Conservation (phyloP, 2,329 filamentous ascomycete species). For the Arachnomyces sp. region DNA sequence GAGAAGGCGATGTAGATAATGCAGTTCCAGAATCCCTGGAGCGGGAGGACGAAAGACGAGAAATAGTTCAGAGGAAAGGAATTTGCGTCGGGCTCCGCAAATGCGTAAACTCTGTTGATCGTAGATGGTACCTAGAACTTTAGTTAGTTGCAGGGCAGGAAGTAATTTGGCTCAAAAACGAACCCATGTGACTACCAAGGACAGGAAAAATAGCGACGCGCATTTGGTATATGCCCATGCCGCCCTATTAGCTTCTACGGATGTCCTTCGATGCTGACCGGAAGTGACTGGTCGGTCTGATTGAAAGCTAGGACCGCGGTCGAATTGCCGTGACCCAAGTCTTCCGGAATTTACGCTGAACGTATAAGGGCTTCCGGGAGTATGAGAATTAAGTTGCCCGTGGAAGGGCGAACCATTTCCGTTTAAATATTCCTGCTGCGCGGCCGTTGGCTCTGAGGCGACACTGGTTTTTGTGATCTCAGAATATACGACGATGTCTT, state of each 20-base stretch:
- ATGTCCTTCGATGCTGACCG: slow-evolving; percentile 12
- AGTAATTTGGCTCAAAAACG: slow-evolving; percentile 5
- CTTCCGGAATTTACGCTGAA: too few species aligned
- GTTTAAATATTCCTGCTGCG: too few species aligned
- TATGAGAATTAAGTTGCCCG: background rate
- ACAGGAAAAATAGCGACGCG: slow-evolving; percentile 33
- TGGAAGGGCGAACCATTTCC: background rate
- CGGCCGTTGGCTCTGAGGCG: background rate
- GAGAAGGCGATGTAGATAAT: slow-evolving; percentile 67
- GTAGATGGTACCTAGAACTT: slow-evolving; percentile 54
- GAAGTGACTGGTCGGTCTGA: background rate
- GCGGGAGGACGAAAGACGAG: slow-evolving; percentile 65
- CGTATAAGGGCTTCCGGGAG: background rate
- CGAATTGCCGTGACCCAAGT: too few species aligned
- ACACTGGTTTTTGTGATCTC: slow-evolving; percentile 60
- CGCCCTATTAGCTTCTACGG: slow-evolving; percentile 27
- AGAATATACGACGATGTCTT: slow-evolving; percentile 17
- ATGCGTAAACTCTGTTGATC: slow-evolving; percentile 65
- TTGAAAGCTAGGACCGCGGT: too few species aligned
- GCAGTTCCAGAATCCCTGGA: slow-evolving; percentile 80
- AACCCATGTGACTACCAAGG: slow-evolving; percentile 36
- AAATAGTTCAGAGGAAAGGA: slow-evolving; percentile 58
- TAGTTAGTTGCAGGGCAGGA: background rate
- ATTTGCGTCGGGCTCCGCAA: slow-evolving; percentile 48
- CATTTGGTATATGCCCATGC: slow-evolving; percentile 33